These are phyloP conservation scores for Aspergillus terreus DNA, from an alignment of 2,329 filamentous ascomycete genomes.

Conservation along the genomic window DNA sequence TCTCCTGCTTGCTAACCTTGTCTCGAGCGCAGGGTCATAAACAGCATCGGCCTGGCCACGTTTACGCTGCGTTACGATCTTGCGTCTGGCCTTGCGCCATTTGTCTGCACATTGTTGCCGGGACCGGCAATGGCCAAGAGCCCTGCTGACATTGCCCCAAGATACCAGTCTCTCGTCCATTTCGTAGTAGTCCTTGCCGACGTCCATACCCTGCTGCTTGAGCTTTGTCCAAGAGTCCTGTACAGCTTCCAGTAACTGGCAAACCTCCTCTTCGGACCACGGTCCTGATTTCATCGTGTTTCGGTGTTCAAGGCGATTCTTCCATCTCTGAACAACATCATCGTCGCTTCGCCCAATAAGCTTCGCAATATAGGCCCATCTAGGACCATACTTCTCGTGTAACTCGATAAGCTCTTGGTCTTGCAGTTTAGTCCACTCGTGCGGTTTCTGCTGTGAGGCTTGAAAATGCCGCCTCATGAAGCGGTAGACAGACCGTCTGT, in stretches of 20 bases:
- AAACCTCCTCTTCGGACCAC: constrained; percentile 35
- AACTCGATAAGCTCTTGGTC: constrained; percentile 38
- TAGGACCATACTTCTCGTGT: constrained; percentile 28
- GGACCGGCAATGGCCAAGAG: constrained; percentile 28
- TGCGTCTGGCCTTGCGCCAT: constrained; percentile 32
- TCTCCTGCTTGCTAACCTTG: neutral
- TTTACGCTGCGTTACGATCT: constrained; percentile 17
- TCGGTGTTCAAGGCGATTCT: constrained; percentile 38
- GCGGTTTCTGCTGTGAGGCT: constrained; percentile 32
- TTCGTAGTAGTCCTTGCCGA: constrained; percentile 35
- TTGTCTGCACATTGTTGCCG: constrained; percentile 39
- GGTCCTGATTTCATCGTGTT: constrained; percentile 31
- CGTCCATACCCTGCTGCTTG: constrained; percentile 12
- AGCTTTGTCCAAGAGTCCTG: constrained; percentile 20
- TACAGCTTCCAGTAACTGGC: constrained; percentile 25
- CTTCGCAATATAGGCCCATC: constrained; percentile 36
- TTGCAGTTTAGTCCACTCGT: constrained; percentile 39
- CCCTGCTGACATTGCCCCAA: constrained; percentile 32
- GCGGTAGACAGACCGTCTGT: constrained; percentile 36
- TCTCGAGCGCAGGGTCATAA: constrained; percentile 16
- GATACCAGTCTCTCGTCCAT: constrained; percentile 29
- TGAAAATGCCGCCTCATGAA: constrained; percentile 44
- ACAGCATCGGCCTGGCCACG: constrained; percentile 22
- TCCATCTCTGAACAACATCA: constrained; percentile 42
- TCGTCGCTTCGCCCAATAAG: constrained; percentile 37